A percentile compares a stretch with the other conserved stretches of the same genome.
These are phyloP conservation scores for Raphanus sativus DNA, from an alignment of 345 rosid genomes.

Conservation along the genomic window DNA sequence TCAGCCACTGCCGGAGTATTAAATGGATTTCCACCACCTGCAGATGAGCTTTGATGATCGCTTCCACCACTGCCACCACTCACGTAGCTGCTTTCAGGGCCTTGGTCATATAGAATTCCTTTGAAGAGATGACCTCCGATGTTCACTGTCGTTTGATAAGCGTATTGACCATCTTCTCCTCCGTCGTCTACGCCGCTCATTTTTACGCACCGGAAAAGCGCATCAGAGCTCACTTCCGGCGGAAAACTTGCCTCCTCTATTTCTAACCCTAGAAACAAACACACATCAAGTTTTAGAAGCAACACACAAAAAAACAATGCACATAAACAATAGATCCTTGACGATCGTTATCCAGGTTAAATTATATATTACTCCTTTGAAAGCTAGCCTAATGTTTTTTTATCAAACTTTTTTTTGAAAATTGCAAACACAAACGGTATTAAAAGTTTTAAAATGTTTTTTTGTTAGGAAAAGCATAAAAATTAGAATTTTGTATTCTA, in stretches of 20 bases:
- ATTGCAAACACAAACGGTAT: background rate
- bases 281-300: background rate
- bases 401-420: background rate
- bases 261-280: slow-evolving; percentile 60
- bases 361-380: background rate
- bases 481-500: background rate
- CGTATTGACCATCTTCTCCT: slow-evolving; percentile 72
- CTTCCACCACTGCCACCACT: slow-evolving; percentile 45
- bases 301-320: background rate
- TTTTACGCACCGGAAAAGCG: slow-evolving; percentile 73
- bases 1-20: slow-evolving; percentile 9
- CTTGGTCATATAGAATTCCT: slow-evolving; percentile 91
- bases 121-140: slow-evolving; percentile 89
- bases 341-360: background rate
- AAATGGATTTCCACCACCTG: slow-evolving; percentile 39
- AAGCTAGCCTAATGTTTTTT: background rate
- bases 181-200: slow-evolving; percentile 67
- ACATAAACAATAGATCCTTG: background rate
- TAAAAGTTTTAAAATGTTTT: background rate
- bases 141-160: slow-evolving; percentile 83
- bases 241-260: slow-evolving; percentile 63
- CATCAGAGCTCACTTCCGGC: slow-evolving; percentile 61
- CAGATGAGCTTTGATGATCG: slow-evolving; percentile 62
- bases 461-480: background rate
- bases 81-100: slow-evolving; percentile 55